Evolutionary conservation across 257 asterid genomes (phyloP).

Genomic region (Nicotiana attenuata): DNA sequence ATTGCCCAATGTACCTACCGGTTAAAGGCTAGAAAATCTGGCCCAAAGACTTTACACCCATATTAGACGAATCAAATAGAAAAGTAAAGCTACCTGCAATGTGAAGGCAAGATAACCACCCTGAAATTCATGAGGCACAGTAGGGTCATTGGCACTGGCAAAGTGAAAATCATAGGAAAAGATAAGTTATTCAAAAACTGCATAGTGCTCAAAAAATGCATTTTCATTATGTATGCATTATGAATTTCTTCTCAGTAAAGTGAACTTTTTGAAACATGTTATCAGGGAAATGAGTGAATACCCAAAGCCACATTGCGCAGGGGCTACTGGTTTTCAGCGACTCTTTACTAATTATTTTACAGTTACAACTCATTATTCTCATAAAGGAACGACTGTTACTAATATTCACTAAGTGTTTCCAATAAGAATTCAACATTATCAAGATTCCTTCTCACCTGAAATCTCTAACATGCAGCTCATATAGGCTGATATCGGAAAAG

Average conservation of each 20-base stretch:
- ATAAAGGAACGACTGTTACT: neutral
- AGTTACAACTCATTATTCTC: neutral
- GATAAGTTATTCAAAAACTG: neutral
- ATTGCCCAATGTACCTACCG: neutral
- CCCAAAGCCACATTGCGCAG: neutral
- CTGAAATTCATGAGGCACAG: slow-evolving; percentile 65
- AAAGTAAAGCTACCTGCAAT: slow-evolving; percentile 43
- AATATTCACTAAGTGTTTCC: neutral
- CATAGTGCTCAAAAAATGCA: slow-evolving; percentile 1
- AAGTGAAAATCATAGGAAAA: slow-evolving; percentile 12
- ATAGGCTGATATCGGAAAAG: slow-evolving; percentile 77
- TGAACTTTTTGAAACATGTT: neutral
- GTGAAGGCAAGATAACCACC: slow-evolving; percentile 94
- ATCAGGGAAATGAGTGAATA: neutral
- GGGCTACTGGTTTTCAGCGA: neutral
- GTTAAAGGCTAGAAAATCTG: neutral
- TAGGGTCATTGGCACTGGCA: slow-evolving; percentile 65
- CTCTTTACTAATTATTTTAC: neutral
- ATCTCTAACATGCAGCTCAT: slow-evolving; percentile 94
- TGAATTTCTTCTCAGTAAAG: neutral
- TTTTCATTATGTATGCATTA: neutral
- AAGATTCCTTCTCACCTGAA: slow-evolving; percentile 58
- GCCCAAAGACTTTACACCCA: neutral
- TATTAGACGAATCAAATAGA: neutral
- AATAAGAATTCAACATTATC: neutral